These are phyloP conservation scores for Cyclotella kingstonii DNA, from an alignment of 108 stramenopile species.

Conservation along the genomic window DNA sequence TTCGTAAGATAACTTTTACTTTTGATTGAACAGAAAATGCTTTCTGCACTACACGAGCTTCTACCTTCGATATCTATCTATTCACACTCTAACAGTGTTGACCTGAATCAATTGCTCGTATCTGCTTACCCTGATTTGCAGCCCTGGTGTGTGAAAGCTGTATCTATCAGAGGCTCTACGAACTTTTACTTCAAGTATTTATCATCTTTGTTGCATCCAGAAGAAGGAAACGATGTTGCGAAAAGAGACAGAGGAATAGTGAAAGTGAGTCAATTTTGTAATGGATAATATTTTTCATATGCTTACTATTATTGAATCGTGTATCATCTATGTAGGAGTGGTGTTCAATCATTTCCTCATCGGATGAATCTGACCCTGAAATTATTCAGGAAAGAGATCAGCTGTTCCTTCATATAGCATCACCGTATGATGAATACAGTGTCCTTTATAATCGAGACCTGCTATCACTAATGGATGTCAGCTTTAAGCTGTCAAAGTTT, in stretches of 20 bases:
- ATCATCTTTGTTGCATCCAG: conserved; percentile 61
- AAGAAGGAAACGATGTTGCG: conserved; percentile 68
- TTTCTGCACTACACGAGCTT: conserved; percentile 62
- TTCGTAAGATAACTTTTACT: not conserved
- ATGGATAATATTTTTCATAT: not conserved
- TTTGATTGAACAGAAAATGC: conserved; percentile 43
- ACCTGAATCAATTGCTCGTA: conserved; percentile 53
- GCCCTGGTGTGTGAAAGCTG: conserved; percentile 70
- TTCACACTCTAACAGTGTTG: conserved; percentile 15
- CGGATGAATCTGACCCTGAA: conserved; percentile 12
- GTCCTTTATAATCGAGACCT: conserved; percentile 64
- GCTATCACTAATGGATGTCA: conserved; percentile 55
- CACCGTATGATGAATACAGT: conserved; percentile 49
- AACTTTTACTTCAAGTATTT: conserved; percentile 72
- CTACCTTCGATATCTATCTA: conserved; percentile 37
- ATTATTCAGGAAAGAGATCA: conserved; percentile 5
- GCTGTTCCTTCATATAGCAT: conserved; percentile 62
- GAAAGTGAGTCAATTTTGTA: conserved; percentile 36
- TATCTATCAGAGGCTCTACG: conserved; percentile 30
- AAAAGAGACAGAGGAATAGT: conserved; percentile 59
- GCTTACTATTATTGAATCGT: not conserved
- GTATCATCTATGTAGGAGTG: conserved; percentile 52
- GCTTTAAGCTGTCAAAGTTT: conserved; percentile 53
- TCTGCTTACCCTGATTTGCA: conserved; percentile 83
- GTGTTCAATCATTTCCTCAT: conserved; percentile 55